Conservation (phyloP, 2,329 filamentous ascomycete species). For the Ceratocystis destructans region DNA sequence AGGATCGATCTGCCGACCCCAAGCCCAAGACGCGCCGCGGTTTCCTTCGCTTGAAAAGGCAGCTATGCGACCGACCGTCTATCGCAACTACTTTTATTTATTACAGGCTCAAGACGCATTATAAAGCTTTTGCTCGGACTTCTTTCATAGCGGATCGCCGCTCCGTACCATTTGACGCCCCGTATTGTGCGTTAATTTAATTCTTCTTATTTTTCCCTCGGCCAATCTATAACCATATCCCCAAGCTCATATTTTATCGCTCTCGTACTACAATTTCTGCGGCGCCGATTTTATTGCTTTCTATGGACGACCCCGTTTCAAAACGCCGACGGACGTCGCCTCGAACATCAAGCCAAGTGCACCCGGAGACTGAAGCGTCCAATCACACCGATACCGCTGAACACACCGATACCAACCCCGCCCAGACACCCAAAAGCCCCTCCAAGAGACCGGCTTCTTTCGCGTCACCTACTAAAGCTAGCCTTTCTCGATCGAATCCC, state of each 20-base stretch:
- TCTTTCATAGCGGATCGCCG: neutral
- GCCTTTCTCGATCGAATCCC: slow-evolving; percentile 47
- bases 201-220: too few species aligned
- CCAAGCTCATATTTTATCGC: neutral
- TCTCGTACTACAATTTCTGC: neutral
- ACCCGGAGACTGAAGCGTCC: slow-evolving; percentile 17
- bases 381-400: slow-evolving; percentile 9
- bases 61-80: neutral
- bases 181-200: too few species aligned
- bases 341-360: slow-evolving; percentile 30
- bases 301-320: slow-evolving; percentile 43
- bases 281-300: neutral
- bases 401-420: slow-evolving; percentile 25
- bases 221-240: neutral
- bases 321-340: slow-evolving; percentile 53
- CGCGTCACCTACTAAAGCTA: slow-evolving; percentile 53
- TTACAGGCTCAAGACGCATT: neutral
- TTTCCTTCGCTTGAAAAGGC: neutral
- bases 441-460: slow-evolving; percentile 38
- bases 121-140: neutral
- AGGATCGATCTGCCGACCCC: slow-evolving; percentile 3
- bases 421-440: slow-evolving; percentile 24
- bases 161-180: neutral
- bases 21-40: slow-evolving; percentile 15
- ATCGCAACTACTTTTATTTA: neutral